Conservation (phyloP, 2,329 filamentous ascomycete species). For the Ophiostoma novo-ulmi region DNA sequence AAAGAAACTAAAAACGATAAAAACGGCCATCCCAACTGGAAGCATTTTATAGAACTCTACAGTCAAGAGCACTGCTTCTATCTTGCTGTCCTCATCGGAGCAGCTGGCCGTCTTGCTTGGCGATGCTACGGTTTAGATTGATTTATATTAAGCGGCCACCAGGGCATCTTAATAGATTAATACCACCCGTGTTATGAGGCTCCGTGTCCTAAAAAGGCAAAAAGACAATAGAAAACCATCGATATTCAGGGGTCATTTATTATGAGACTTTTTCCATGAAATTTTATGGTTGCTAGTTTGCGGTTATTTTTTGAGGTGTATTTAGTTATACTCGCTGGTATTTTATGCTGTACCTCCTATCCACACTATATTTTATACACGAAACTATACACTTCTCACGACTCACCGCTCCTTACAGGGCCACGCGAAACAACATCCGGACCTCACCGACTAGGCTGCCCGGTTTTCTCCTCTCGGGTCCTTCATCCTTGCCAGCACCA, state of each 20-base stretch:
- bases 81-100: slow-evolving; percentile 5
- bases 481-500: not conserved
- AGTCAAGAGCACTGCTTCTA: not conserved
- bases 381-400: not conserved
- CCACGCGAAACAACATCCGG: slow-evolving; percentile 1
- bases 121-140: not conserved
- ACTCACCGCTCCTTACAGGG: not conserved
- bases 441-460: not conserved
- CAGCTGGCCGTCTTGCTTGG: not conserved
- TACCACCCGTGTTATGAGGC: not conserved
- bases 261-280: not conserved
- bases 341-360: not conserved
- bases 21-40: not conserved
- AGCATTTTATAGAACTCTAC: not conserved
- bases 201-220: not conserved
- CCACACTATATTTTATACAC: not conserved
- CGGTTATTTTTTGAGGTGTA: not conserved
- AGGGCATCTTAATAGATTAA: not conserved
- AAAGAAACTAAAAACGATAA: not conserved
- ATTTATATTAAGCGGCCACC: not conserved
- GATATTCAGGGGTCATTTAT: not conserved
- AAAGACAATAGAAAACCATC: not conserved
- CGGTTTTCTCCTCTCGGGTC: not conserved
- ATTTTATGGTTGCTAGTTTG: not conserved
- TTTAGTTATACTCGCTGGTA: not conserved